phyloP scores from a whole-genome alignment of 169 alveolate genomes.

The Eimeria zaria region DNA sequence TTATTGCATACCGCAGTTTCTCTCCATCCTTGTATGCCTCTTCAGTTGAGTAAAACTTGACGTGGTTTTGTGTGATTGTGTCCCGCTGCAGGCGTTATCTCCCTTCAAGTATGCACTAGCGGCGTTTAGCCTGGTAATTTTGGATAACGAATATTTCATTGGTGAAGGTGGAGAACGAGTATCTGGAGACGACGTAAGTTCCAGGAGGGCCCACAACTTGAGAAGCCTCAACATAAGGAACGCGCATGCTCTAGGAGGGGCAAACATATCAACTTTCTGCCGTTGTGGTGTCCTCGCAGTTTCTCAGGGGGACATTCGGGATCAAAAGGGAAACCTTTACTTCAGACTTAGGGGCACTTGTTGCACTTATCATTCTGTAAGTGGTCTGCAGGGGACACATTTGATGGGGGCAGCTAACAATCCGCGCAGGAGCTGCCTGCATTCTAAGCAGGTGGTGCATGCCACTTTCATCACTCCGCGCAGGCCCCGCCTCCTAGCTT shows the following conservation, averaged over 20 bases:
- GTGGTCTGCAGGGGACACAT: neutral
- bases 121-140: slow-evolving; percentile 45
- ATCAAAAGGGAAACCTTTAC: slow-evolving; percentile 18
- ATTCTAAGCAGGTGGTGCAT: neutral
- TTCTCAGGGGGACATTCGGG: slow-evolving; percentile 61
- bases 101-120: slow-evolving; percentile 72
- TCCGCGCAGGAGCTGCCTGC: neutral
- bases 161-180: slow-evolving; percentile 63
- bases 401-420: neutral
- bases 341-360: slow-evolving; percentile 57
- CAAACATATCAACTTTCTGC: neutral
- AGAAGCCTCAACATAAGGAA: neutral
- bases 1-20: neutral
- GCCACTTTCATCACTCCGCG: neutral
- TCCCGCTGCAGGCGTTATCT: slow-evolving; percentile 51
- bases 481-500: slow-evolving; percentile 75
- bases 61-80: neutral
- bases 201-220: neutral
- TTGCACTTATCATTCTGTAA: slow-evolving; percentile 23
- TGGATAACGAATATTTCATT: slow-evolving; percentile 25
- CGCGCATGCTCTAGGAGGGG: neutral
- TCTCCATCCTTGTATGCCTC: neutral
- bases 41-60: neutral
- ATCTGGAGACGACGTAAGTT: slow-evolving; percentile 68
- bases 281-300: slow-evolving; percentile 29